These are phyloP conservation scores for Trichoderma guizhouense DNA, from an alignment of 2,329 filamentous ascomycete species.

Conservation along the genomic window DNA sequence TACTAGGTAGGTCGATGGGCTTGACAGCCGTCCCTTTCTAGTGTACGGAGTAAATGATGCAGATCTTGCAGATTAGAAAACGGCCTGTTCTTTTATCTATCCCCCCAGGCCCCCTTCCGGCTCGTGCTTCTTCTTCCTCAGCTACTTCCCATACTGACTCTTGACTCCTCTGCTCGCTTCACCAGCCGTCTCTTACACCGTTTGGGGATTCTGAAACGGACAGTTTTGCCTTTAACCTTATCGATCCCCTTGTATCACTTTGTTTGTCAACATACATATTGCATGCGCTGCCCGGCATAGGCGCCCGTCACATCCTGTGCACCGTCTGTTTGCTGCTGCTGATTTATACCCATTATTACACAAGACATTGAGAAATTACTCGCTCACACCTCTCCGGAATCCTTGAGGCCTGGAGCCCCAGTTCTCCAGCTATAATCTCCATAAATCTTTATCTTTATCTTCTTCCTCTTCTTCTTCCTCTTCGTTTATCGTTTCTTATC, in stretches of 20 bases:
- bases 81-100: constrained; percentile 17
- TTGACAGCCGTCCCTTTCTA: not conserved
- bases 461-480: not conserved
- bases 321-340: not conserved
- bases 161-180: not conserved
- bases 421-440: not conserved
- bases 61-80: constrained; percentile 7
- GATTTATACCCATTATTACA: not conserved
- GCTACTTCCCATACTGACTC: not conserved
- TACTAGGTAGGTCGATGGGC: not conserved
- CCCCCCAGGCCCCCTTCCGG: not conserved
- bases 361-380: not conserved
- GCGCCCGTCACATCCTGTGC: constrained; percentile 3
- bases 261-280: not conserved
- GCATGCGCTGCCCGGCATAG: not conserved
- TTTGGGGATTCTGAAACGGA: constrained; percentile 13
- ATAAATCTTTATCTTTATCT: not conserved
- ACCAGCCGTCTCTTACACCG: not conserved
- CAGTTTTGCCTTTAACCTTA: constrained; percentile 7
- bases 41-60: constrained; percentile 5
- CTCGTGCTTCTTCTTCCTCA: constrained; percentile 1
- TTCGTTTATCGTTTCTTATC: not conserved
- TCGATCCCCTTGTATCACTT: constrained; percentile 9
- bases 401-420: constrained; percentile 4
- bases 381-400: not conserved